Percentiles rank a stretch among this genome's conserved stretches.
Evolutionary conservation across 768 basidiomycete genomes (phyloP).

Genomic region (Tephrocybe sp.): DNA sequence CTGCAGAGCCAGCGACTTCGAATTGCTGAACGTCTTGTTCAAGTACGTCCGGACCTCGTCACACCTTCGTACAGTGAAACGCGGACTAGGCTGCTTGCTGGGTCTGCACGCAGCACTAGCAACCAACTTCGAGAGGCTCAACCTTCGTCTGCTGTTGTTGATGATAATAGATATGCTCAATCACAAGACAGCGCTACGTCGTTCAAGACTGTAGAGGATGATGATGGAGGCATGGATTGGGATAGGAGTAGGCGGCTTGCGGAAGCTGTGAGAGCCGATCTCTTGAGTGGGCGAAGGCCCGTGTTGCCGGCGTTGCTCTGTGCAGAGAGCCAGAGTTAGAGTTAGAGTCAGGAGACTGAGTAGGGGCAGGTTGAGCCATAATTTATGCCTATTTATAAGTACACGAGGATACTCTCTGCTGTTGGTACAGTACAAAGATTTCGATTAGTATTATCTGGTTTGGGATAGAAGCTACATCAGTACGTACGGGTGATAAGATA

Average conservation of each 20-base stretch:
- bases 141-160: not conserved
- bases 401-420: not conserved
- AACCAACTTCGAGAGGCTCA: not conserved
- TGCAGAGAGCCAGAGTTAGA: constrained; percentile 22
- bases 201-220: constrained; percentile 26
- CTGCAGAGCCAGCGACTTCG: constrained; percentile 21
- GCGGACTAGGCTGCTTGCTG: constrained; percentile 20
- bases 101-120: constrained; percentile 3
- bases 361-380: not conserved
- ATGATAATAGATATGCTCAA: not conserved
- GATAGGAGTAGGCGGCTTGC: constrained; percentile 31
- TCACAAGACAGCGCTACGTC: constrained; percentile 7
- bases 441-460: too few species aligned
- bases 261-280: constrained; percentile 25
- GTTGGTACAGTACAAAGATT: too few species aligned
- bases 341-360: constrained; percentile 1
- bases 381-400: not conserved
- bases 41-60: constrained; percentile 42
- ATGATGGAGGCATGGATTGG: constrained; percentile 32
- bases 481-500: too few species aligned
- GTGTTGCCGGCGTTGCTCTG: constrained; percentile 29
- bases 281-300: constrained; percentile 26
- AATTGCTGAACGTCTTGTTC: constrained; percentile 38
- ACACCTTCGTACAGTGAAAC: constrained; percentile 26
- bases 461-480: too few species aligned